phyloP scores from a whole-genome alignment of 2,329 filamentous ascomycete species.

The Exophiala viscosa region DNA sequence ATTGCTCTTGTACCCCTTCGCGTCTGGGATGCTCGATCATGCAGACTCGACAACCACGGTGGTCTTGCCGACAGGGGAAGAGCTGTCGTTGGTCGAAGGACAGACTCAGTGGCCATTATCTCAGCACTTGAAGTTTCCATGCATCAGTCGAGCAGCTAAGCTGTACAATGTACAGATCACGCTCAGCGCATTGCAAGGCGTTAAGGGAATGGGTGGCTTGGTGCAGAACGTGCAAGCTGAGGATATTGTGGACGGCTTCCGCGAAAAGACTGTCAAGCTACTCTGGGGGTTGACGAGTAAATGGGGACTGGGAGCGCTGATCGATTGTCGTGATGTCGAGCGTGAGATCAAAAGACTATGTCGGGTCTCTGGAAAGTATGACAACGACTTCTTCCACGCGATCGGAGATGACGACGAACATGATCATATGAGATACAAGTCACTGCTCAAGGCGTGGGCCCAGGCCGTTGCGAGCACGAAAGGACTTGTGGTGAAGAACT shows the following conservation, averaged over 20 bases:
- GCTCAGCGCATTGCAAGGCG: constrained; percentile 49
- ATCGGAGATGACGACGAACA: constrained; percentile 34
- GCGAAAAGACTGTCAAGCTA: constrained; percentile 60
- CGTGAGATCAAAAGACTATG: constrained; percentile 49
- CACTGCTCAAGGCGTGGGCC: constrained; percentile 56
- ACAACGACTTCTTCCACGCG: constrained; percentile 25
- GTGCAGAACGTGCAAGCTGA: constrained; percentile 48
- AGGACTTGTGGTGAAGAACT: constrained; percentile 48
- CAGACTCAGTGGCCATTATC: constrained; percentile 47
- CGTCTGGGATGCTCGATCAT: constrained; percentile 28
- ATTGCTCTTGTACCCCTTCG: constrained; percentile 48
- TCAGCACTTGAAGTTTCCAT: constrained; percentile 57
- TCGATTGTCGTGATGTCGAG: constrained; percentile 54
- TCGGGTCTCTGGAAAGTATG: constrained; percentile 19
- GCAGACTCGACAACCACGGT: constrained; percentile 43
- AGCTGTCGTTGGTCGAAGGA: constrained; percentile 33
- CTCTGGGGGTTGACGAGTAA: constrained; percentile 59
- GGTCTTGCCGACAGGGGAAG: constrained; percentile 42
- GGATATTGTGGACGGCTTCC: constrained; percentile 61
- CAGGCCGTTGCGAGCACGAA: constrained; percentile 47
- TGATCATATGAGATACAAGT: constrained; percentile 31
- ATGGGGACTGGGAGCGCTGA: constrained; percentile 52
- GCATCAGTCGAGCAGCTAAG: constrained; percentile 53
- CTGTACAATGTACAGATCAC: constrained; percentile 58
- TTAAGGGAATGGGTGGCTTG: constrained; percentile 41